Conservation (phyloP, 2,329 filamentous ascomycete genomes). For the Lasiodiplodia sp. region DNA sequence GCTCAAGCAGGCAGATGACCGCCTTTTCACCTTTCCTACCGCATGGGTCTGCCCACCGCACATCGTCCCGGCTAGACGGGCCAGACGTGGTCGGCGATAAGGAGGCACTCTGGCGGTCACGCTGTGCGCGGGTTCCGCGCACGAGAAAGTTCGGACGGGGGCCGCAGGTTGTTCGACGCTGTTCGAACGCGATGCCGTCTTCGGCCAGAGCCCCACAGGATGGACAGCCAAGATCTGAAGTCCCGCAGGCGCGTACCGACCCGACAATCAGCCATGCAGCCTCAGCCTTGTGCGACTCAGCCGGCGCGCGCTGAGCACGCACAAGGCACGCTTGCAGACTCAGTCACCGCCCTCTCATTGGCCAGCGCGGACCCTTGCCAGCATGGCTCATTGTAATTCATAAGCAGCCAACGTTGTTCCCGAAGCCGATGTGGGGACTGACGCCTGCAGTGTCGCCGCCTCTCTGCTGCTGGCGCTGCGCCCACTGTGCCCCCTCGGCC, state of each 20-base stretch:
- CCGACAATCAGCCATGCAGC: constrained; percentile 8
- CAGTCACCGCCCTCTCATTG: neutral
- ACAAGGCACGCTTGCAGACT: neutral
- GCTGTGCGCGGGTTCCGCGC: neutral
- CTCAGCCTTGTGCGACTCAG: constrained; percentile 26
- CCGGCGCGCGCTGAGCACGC: neutral
- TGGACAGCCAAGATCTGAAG: constrained; percentile 24
- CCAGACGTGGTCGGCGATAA: constrained; percentile 10
- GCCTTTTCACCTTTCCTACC: constrained; percentile 14
- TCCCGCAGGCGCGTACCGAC: constrained; percentile 23
- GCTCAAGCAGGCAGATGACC: constrained; percentile 10
- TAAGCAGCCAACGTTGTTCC: constrained; percentile 10
- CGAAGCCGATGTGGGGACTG: constrained; percentile 19
- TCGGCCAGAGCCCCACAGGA: constrained; percentile 4
- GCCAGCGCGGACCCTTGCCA: neutral
- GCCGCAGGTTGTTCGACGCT: constrained; percentile 6
- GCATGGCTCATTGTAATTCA: constrained; percentile 5
- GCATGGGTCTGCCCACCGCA: neutral
- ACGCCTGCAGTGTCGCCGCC: constrained; percentile 7
- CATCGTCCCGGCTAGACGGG: neutral
- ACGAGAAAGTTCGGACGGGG: constrained; percentile 13
- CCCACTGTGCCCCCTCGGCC: constrained; percentile 1
- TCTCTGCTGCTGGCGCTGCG: neutral
- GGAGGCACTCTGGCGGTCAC: constrained; percentile 16
- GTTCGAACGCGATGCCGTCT: constrained; percentile 5